Evolutionary conservation across 2,329 filamentous ascomycete genomes (phyloP).

Genomic region (Aaosphaeria arxii): DNA sequence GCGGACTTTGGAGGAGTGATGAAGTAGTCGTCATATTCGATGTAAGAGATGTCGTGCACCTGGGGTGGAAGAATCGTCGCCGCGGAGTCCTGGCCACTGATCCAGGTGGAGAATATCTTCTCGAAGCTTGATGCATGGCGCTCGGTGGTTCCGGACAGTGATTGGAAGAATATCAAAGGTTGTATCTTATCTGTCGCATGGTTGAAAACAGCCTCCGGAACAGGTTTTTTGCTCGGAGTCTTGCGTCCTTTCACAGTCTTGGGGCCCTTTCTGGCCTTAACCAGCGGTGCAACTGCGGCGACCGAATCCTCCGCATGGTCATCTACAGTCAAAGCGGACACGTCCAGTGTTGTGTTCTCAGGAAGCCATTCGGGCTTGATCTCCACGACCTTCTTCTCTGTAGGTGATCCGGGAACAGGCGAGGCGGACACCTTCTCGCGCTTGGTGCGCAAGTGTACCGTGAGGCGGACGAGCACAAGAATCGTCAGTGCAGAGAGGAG

Average conservation of each 20-base stretch:
- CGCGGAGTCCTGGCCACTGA: constrained; percentile 31
- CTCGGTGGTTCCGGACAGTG: constrained; percentile 80
- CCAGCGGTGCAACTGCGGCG: constrained; percentile 12
- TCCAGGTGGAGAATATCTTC: constrained; percentile 51
- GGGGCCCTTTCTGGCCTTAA: constrained; percentile 28
- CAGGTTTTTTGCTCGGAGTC: constrained; percentile 14
- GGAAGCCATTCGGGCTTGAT: constrained; percentile 34
- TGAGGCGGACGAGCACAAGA: constrained; percentile 26
- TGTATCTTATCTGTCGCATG: constrained; percentile 54
- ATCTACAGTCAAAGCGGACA: constrained; percentile 20
- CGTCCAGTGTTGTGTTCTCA: constrained; percentile 24
- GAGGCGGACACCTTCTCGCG: constrained; percentile 28
- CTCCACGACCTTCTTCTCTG: constrained; percentile 28
- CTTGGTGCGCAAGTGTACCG: constrained; percentile 21
- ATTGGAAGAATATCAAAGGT: constrained; percentile 83
- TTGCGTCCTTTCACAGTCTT: constrained; percentile 40
- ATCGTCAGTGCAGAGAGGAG: constrained; percentile 29
- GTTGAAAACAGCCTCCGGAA: constrained; percentile 19
- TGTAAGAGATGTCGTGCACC: constrained; percentile 74
- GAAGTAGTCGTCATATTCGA: constrained; percentile 94
- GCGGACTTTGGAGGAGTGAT: constrained; percentile 66
- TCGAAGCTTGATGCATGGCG: constrained; percentile 65
- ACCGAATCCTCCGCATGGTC: constrained; percentile 27
- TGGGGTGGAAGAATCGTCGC: constrained; percentile 55
- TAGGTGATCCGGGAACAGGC: constrained; percentile 28